Evolutionary conservation across 116 monocot genomes (phyloP), one percentile per base, ranked within the genome.

Genomic region (Dioscorea cayenensis): DNA sequence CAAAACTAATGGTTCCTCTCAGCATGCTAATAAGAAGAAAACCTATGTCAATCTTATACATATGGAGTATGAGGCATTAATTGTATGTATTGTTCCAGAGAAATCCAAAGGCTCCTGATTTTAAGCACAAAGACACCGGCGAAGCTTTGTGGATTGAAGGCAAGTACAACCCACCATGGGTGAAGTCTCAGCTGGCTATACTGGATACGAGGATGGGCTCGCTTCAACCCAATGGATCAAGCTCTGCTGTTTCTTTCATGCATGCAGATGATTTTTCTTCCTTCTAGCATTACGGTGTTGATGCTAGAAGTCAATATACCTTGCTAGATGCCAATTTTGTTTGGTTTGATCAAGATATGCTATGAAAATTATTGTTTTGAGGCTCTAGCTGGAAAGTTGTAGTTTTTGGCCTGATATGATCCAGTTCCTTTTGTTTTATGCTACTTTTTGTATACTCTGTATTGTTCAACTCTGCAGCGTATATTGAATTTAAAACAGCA

Each of bases 51-150:
- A 43, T 43, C 43, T 43, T 12, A 10, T 43, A 43, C 12, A 12
- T 43, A 43, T 43, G 43, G 12, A 43, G 43, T 43, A 43, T 43
- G 43, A 43, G 43, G 43, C 25, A 17, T 17, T 7, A 5, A 48
- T 51, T 6, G 28, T 69, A 16, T 67, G 14, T 63, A 66, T 52
- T 73, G 66, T 67, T 81, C 22, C 83, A 95, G 95, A 91, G 75
- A 75, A 92, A 84, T 61, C 86, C 92, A 2, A 96, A 86, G 61
- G 80, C 73, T 77, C 96, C 96, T 43, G 96, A 92, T 77, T 96
- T 96, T 64, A 96, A 96, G 82, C 92, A 96, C 75, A 96, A 92
- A 72, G 62, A 92, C 72, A 96, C 96, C 19, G 92, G 90, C 66
- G 96, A 92, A 78, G 83, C 96, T 27, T 70, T 92, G 48, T 96